Conservation (phyloP, 1,139 yeast species). For the Pichia sp. region DNA sequence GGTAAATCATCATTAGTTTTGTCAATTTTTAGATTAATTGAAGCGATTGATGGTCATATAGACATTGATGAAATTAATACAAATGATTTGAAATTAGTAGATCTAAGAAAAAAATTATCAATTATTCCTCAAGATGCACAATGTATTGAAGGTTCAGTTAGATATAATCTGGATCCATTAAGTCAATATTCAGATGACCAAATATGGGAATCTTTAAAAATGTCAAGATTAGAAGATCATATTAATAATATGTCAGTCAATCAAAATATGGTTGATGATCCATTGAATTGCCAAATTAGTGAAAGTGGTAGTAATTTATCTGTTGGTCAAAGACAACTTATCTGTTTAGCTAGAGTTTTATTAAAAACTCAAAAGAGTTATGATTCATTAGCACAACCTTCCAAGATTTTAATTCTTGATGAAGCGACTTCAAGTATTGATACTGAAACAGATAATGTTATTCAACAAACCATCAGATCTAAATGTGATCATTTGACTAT, state of each 20-base stretch:
- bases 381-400: constrained; percentile 32
- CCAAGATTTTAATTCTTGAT: constrained; percentile 63
- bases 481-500: constrained; percentile 64
- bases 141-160: constrained; percentile 55
- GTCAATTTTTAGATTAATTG: constrained; percentile 69
- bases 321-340: constrained; percentile 70
- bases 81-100: constrained; percentile 40
- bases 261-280: constrained; percentile 22
- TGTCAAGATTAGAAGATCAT: constrained; percentile 49
- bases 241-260: constrained; percentile 33
- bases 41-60: constrained; percentile 52
- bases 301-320: constrained; percentile 75
- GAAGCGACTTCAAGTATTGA: constrained; percentile 89
- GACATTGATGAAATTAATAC: constrained; percentile 48
- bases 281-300: constrained; percentile 41
- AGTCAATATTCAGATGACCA: constrained; percentile 45
- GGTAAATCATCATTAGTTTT: constrained; percentile 71
- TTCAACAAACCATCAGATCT: constrained; percentile 65
- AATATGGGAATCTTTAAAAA: constrained; percentile 47
- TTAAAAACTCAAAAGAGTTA: constrained; percentile 30
- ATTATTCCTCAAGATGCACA: constrained; percentile 71
- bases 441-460: constrained; percentile 66
- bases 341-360: constrained; percentile 71
- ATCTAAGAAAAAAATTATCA: constrained; percentile 48
- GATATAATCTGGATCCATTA: constrained; percentile 60